Evolutionary conservation across 345 rosid species (phyloP).

Genomic region (thale cress (Arabidopsis thaliana)): DNA sequence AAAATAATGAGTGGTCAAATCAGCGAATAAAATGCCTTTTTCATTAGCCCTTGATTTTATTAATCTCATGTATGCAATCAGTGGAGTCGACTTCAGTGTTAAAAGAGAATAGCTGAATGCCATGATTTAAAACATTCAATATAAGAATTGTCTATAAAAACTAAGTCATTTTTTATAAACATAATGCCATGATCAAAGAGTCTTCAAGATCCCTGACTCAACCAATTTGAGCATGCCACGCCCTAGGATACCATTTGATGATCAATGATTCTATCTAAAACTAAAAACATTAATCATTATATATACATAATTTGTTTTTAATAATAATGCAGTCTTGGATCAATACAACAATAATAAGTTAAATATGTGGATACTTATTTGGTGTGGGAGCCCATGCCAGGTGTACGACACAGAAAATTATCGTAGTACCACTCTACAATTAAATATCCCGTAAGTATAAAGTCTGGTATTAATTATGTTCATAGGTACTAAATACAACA

Average conservation of each 20-base stretch:
- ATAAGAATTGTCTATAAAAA: background rate
- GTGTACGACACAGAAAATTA: constrained; percentile 30
- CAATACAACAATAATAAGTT: constrained; percentile 40
- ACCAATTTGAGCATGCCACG: constrained; percentile 24
- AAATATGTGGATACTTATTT: constrained; percentile 27
- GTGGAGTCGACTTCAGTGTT: too few relatives aligned
- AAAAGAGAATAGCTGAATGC: too few relatives aligned
- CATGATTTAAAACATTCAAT: background rate
- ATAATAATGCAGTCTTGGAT: constrained; percentile 45
- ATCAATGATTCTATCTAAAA: constrained; percentile 22
- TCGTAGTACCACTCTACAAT: constrained; percentile 8
- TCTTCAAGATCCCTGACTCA: constrained; percentile 16
- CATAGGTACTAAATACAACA: too few relatives aligned
- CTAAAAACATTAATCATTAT: constrained; percentile 31
- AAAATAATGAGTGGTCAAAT: background rate
- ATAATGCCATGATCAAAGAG: background rate
- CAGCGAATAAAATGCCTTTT: background rate
- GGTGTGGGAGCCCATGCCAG: constrained; percentile 44
- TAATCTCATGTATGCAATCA: too few relatives aligned
- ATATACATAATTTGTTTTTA: constrained; percentile 24
- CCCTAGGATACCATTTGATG: constrained; percentile 41
- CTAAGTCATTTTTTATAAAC: background rate
- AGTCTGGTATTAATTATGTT: too few relatives aligned
- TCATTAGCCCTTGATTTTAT: too few relatives aligned
- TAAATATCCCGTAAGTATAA: background rate